Evolutionary conservation across 108 stramenopile genomes (phyloP), one percentile per base, ranked within the genome.

Genomic region (Cyclotella kingstonii): DNA sequence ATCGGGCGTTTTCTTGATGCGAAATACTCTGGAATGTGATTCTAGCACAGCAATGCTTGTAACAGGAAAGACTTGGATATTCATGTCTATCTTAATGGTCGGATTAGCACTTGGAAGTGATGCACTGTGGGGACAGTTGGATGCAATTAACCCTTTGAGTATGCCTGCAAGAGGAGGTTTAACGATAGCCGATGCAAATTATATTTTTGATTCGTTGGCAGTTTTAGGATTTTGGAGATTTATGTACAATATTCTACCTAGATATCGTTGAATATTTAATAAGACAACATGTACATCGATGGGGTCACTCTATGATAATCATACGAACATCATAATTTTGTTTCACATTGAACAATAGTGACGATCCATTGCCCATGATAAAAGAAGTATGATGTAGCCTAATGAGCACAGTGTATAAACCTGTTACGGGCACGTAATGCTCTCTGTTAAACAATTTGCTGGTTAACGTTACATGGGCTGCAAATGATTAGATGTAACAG

Each of bases 211-310:
- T 77, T 77, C 69, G 15, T 54, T 84, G 60, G 75, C 79, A 17
- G 78, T 88, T 3, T 56, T 91, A 46, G 58, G 76, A n/a, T 70
- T 76, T 34, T 91, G 90, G 90, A 73, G 90, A 67, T 83, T 70
- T 55, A 63, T 86, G 54, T 80, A 78, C 23, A 80, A 80, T 54
- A 54, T 46, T 26, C 60, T 90, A 26, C 36, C 80, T 48, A 73
- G 80, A 7, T 68, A 76, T 70, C 48, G 57, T 38, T 36, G 47
- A 39, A 44, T 25, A 14, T 39, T 21, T n/a, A 53, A 28, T 26
- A 22, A 9, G 36, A 36, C 11, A 11, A 36, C 36, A n/a, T n/a
- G n/a, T n/a, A n/a, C n/a, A n/a, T n/a, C n/a, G n/a, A n/a, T n/a
- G n/a, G n/a, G n/a, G n/a, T n/a, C n/a, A n/a, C n/a, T n/a, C n/a